These are phyloP conservation scores for Talaromyces islandicus DNA, from an alignment of 2,329 filamentous ascomycete genomes.

Conservation along the genomic window DNA sequence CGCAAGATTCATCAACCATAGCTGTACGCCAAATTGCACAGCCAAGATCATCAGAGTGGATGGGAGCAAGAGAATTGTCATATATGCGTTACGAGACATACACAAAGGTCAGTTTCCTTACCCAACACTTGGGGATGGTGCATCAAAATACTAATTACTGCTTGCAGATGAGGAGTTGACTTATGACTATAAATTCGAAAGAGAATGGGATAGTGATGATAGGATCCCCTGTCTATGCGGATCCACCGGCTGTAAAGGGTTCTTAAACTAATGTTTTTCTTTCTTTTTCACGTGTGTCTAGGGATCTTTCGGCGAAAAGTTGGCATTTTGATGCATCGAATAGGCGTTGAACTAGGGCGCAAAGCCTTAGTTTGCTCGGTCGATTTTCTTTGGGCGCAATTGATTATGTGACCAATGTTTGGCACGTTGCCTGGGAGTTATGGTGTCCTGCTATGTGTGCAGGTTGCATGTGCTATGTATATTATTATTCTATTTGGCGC, in stretches of 20 bases:
- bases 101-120: conserved; percentile 68
- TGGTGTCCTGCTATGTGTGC: not conserved
- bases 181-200: conserved; percentile 99
- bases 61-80: conserved; percentile 96
- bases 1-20: conserved; percentile 96
- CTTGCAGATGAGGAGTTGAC: conserved; percentile 89
- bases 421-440: not conserved
- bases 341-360: conserved; percentile 2
- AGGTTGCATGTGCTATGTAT: not conserved
- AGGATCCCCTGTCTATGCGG: conserved; percentile 97
- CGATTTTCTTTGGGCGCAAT: not conserved
- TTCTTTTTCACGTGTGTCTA: not conserved
- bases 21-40: conserved; percentile 96
- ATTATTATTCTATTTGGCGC: not conserved
- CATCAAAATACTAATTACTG: conserved; percentile 2
- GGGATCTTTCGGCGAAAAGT: not conserved
- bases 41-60: conserved; percentile 99
- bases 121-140: not conserved
- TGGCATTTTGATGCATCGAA: conserved; percentile 5
- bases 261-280: conserved; percentile 69
- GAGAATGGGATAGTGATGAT: conserved; percentile 89
- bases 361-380: not conserved
- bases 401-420: not conserved
- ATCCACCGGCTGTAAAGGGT: conserved; percentile 93
- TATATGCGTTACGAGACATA: conserved; percentile 95